Conservation (phyloP, 2,329 filamentous ascomycete genomes). For the Bipolaris zeicola region DNA sequence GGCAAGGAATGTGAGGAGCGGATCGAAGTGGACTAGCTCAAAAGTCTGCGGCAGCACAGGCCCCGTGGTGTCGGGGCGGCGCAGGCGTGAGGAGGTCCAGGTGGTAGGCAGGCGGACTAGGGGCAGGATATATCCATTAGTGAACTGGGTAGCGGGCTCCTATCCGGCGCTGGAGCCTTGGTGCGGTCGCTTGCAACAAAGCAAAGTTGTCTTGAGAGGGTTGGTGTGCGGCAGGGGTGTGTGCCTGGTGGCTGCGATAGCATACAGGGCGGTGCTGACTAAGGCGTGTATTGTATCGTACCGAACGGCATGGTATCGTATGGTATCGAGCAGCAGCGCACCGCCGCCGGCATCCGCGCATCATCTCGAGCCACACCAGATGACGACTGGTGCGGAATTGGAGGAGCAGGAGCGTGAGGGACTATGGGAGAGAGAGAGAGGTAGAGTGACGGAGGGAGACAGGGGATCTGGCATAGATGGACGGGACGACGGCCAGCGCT, state of each 20-base stretch:
- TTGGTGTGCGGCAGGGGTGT: constrained; percentile 24
- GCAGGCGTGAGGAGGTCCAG: constrained; percentile 12
- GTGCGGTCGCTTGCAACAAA: constrained; percentile 13
- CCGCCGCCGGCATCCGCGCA: not conserved
- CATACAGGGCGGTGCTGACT: constrained; percentile 12
- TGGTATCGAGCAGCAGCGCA: not conserved
- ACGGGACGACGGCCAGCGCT: not conserved
- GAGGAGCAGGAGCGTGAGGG: not conserved
- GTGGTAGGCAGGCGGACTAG: constrained; percentile 7
- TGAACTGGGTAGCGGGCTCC: constrained; percentile 10
- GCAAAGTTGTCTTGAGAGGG: constrained; percentile 18
- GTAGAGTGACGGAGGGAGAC: not conserved
- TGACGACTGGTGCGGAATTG: not conserved
- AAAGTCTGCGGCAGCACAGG: constrained; percentile 33
- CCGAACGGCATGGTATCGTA: not conserved
- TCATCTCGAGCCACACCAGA: constrained; percentile 4
- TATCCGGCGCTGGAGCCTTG: constrained; percentile 31
- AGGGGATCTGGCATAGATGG: not conserved
- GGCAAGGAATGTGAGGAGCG: constrained; percentile 38
- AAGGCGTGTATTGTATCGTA: constrained; percentile 8
- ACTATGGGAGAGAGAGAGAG: too few species aligned
- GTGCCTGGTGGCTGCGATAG: constrained; percentile 8
- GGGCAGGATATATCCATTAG: constrained; percentile 3
- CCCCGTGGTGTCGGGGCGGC: constrained; percentile 24
- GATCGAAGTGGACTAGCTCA: constrained; percentile 34